Conservation (phyloP, 805 yeast genomes). For the Naumovozyma castellii region DNA sequence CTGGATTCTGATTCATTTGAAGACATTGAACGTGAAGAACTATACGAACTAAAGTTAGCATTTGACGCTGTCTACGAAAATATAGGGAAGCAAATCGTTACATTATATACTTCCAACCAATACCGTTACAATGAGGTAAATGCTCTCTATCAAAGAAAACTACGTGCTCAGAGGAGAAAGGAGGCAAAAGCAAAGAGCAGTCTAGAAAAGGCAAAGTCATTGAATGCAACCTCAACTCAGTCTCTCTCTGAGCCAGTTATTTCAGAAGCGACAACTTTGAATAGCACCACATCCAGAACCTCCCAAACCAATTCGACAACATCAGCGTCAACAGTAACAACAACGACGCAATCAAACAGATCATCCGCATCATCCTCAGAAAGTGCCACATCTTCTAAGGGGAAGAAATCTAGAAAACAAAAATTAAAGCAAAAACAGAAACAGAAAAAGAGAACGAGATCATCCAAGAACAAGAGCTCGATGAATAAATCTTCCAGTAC, state of each 20-base stretch:
- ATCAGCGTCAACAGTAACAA: not conserved
- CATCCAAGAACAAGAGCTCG: not conserved
- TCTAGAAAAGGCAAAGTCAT: not conserved
- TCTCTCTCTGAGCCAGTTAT: not conserved
- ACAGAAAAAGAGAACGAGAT: not conserved
- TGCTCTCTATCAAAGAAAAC: conserved; percentile 16
- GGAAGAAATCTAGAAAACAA: no score
- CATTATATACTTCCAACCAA: conserved; percentile 16
- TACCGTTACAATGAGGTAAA: conserved; percentile 28
- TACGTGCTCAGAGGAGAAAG: conserved; percentile 21
- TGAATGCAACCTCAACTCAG: not conserved
- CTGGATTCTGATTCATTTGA: conserved; percentile 19
- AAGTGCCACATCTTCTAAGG: no score
- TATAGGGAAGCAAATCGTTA: conserved; percentile 9
- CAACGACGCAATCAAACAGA: no score
- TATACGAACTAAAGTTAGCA: conserved; percentile 25
- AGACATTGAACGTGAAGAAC: conserved; percentile 21
- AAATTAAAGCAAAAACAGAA: no score
- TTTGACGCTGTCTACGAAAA: conserved; percentile 17
- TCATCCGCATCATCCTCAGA: no score
- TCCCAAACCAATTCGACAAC: not conserved
- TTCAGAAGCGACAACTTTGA: not conserved
- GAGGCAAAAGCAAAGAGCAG: conserved; percentile 11
- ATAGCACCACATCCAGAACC: not conserved
- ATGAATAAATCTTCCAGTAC: not conserved